Percentiles rank a stretch among this genome's conserved stretches.
phyloP scores from a whole-genome alignment of 805 yeast species.

The Blastobotrys muscicola region DNA sequence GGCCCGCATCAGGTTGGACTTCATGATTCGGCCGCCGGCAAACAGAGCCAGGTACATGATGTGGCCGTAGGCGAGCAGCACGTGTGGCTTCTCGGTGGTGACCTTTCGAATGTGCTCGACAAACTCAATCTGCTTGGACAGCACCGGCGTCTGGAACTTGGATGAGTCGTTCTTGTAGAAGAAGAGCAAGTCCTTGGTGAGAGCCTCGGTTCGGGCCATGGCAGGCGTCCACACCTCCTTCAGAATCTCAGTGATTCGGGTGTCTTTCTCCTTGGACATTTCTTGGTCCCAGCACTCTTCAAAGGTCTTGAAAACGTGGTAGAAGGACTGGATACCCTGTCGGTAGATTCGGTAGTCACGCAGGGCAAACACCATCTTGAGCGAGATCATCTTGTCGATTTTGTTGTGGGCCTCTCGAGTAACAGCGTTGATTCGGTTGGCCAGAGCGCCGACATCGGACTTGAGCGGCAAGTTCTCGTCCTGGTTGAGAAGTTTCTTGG shows the following conservation, averaged over 20 bases:
- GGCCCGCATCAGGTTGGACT: constrained; percentile 55
- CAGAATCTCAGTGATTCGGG: constrained; percentile 37
- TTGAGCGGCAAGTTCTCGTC: constrained; percentile 62
- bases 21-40: constrained; percentile 75
- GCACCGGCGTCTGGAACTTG: constrained; percentile 49
- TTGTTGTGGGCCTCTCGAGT: constrained; percentile 59
- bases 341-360: constrained; percentile 69
- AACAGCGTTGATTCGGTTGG: constrained; percentile 65
- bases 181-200: constrained; percentile 55
- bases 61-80: constrained; percentile 72
- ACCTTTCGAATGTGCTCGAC: constrained; percentile 47
- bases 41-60: constrained; percentile 77
- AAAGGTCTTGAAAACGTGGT: constrained; percentile 21
- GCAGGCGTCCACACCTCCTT: constrained; percentile 59
- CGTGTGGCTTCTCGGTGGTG: constrained; percentile 54
- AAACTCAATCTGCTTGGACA: constrained; percentile 54
- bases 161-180: constrained; percentile 48
- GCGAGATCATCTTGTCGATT: constrained; percentile 57
- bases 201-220: constrained; percentile 49
- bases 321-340: constrained; percentile 58
- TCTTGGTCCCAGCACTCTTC: constrained; percentile 22
- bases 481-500: constrained; percentile 3
- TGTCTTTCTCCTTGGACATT: constrained; percentile 15
- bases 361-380: constrained; percentile 64
- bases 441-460: constrained; percentile 74